Base-by-base conservation (phyloP, 169 alveolate species). In the Cryptosporidium baileyi region DNA sequence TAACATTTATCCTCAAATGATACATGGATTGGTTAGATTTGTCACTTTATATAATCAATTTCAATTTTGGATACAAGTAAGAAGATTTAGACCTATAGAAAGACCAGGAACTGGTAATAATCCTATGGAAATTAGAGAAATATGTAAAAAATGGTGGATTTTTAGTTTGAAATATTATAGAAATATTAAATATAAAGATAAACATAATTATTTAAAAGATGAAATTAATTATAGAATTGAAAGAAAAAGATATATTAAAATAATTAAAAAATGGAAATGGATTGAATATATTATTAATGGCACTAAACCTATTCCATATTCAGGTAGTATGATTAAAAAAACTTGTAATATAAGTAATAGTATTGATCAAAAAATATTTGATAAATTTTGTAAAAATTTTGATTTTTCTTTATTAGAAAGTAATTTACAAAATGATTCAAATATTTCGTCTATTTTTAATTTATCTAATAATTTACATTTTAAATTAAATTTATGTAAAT, bases 261-360 rank as follows among this genome's bases (percentile, higher is more conserved):
- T 74, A 3, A 74, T 74, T 28, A 74, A 74, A 74, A 51, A 57
- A 34, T 74, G 85, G 85, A 74, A 74, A 28, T 74, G 85, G 85
- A 36, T 74, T 24, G 85, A 74, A 41, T 74, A 26, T 13, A 74
- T 74, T 51, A 41, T 74, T 28, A 74, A 32, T 22, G 85, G 85
- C 7, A 28, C 60, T 32, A 74, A 74, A 17, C 60, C 85, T 13
- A 13, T 19, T 9, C 34, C 52, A 7, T 52, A 54, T 36, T 74
- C 85, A n/a, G 85, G 85, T 9, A 74, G 62, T 17, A 19, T 57
- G n/a, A 17, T 6, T 24, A 24, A 30, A 24, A 57, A 57, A 24
- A 57, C 63, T 19, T 13, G 32, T 6, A 57, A 57, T 11, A 0
- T 26, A 47, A 26, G 59, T 47, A 26, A n/a, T 47, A 4, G 30